phyloP scores from a whole-genome alignment of 331 rosid species.

The Erythrophleum ivorense region DNA sequence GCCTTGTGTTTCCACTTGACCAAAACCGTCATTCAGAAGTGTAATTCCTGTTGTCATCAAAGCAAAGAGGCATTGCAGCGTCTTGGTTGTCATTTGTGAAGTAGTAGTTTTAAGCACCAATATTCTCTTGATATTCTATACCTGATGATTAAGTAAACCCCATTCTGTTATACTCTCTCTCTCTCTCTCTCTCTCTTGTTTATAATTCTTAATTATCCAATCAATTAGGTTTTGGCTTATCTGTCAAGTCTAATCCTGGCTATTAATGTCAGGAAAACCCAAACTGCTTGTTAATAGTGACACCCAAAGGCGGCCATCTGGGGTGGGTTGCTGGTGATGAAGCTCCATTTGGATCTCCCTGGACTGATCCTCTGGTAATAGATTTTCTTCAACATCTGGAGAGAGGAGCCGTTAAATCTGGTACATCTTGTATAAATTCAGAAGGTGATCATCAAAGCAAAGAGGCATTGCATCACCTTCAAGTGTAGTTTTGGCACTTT shows the following conservation, averaged over 20 bases:
- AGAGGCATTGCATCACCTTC: slow-evolving; percentile 46
- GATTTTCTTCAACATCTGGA: slow-evolving; percentile 82
- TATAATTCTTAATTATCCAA: neutral
- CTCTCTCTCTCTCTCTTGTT: neutral
- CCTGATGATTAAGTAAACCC: slow-evolving; percentile 4
- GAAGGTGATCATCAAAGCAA: slow-evolving; percentile 19
- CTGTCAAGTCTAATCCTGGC: slow-evolving; percentile 17
- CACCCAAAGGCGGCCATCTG: slow-evolving; percentile 93
- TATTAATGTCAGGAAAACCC: slow-evolving; percentile 71
- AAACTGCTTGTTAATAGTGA: slow-evolving; percentile 84
- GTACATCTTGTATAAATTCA: slow-evolving; percentile 26
- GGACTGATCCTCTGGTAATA: slow-evolving; percentile 85
- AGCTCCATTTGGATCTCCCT: slow-evolving; percentile 86
- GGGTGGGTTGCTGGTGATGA: slow-evolving; percentile 95
- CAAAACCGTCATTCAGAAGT: neutral
- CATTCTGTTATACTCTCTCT: neutral
- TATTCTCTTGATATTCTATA: neutral
- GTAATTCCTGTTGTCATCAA: neutral
- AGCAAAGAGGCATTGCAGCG: neutral
- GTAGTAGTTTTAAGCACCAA: neutral
- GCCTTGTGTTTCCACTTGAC: neutral
- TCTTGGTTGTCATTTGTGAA: neutral
- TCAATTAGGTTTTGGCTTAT: neutral
- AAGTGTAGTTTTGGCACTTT: slow-evolving; percentile 45
- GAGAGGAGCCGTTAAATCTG: slow-evolving; percentile 43